Conservation (phyloP, 2,329 filamentous ascomycete species). For the Diaporthe citriasiana region DNA sequence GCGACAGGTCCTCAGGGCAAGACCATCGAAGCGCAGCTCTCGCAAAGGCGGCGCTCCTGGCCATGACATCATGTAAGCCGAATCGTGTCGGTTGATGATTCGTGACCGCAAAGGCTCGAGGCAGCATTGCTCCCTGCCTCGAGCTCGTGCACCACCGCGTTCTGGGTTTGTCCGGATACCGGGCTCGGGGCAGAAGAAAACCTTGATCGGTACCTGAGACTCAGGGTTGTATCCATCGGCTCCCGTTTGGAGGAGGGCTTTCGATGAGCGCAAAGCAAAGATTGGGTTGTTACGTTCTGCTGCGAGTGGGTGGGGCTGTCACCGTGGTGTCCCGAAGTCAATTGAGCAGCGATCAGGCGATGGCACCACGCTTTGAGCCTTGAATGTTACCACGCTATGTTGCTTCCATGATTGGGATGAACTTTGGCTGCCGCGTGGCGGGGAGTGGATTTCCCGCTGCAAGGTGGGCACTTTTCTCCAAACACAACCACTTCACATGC, state of each 20-base stretch:
- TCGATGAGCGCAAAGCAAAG: conserved; percentile 24
- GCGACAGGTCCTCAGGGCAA: conserved; percentile 3
- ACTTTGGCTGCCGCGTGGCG: conserved; percentile 20
- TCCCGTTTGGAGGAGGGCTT: not conserved
- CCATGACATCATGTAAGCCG: conserved; percentile 18
- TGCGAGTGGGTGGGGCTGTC: conserved; percentile 16
- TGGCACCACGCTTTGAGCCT: conserved; percentile 31
- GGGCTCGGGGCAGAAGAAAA: conserved; percentile 1
- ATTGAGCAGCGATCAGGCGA: conserved; percentile 25
- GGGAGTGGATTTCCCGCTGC: not conserved
- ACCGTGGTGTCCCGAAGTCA: conserved; percentile 26
- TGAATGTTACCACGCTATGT: conserved; percentile 24
- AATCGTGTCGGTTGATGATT: conserved; percentile 34
- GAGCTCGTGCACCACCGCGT: not conserved
- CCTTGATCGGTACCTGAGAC: conserved; percentile 33
- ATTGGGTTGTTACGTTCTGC: not conserved
- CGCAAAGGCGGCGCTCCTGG: not conserved
- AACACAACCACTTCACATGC: not conserved
- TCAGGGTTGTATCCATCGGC: conserved; percentile 20
- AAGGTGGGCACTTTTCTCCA: not conserved
- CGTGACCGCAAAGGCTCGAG: conserved; percentile 14
- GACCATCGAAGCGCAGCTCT: conserved; percentile 4
- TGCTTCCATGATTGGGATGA: conserved; percentile 19
- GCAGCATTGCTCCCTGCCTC: conserved; percentile 6
- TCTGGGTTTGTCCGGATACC: conserved; percentile 7